phyloP scores from a whole-genome alignment of 139 green algal species.

The Picochlorum costavermella region DNA sequence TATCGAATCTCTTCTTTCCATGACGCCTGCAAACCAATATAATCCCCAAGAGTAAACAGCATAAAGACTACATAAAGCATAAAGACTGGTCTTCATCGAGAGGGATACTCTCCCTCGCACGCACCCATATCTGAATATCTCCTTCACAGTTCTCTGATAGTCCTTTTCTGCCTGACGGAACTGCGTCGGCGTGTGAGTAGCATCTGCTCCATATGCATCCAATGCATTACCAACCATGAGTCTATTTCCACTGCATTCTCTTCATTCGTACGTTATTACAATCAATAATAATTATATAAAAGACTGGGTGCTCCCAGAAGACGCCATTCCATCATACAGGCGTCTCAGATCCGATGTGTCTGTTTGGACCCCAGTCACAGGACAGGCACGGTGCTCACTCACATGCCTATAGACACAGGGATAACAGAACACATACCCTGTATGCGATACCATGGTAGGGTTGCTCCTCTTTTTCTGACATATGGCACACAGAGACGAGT shows the following conservation, averaged over 20 bases:
- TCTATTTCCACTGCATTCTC: too few species aligned
- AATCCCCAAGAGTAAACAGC: too few species aligned
- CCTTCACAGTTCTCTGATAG: constrained; percentile 41
- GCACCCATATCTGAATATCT: constrained; percentile 10
- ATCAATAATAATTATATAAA: background rate
- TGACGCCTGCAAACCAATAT: constrained; percentile 19
- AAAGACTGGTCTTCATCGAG: background rate
- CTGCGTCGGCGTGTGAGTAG: constrained; percentile 14
- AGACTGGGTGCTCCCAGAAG: background rate
- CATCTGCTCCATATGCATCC: background rate
- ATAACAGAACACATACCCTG: constrained; percentile 91
- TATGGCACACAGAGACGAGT: constrained; percentile 63
- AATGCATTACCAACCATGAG: too few species aligned
- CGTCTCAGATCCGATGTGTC: background rate
- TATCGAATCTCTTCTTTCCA: constrained; percentile 21
- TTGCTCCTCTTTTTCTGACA: constrained; percentile 64
- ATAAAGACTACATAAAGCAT: too few species aligned
- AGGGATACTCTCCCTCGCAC: background rate
- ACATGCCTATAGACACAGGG: constrained; percentile 70
- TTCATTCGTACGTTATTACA: background rate
- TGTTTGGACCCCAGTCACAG: constrained; percentile 47
- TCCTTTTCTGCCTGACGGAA: constrained; percentile 52
- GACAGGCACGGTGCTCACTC: constrained; percentile 48
- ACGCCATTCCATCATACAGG: background rate
- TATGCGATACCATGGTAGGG: constrained; percentile 60